These are phyloP conservation scores for Peltaster fructicola DNA, from an alignment of 2,329 filamentous ascomycete genomes.

Conservation along the genomic window DNA sequence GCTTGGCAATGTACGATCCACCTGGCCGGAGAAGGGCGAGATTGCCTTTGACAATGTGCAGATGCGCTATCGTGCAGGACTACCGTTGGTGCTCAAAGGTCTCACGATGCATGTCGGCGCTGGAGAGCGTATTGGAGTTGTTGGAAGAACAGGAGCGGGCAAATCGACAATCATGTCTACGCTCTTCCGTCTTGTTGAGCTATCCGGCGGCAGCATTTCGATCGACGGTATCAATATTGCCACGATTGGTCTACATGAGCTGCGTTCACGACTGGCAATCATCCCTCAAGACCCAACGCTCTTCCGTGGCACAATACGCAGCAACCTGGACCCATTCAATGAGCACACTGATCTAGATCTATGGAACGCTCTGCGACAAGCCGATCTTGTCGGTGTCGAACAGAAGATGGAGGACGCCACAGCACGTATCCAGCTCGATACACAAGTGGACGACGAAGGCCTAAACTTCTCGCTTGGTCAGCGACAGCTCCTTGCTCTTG, in stretches of 20 bases:
- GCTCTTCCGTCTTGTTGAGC: constrained; percentile 50
- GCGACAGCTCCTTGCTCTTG: constrained; percentile 86
- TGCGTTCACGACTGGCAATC: constrained; percentile 55
- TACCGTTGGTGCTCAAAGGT: constrained; percentile 32
- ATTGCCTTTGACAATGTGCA: constrained; percentile 33
- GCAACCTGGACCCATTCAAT: constrained; percentile 64
- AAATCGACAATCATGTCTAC: constrained; percentile 74
- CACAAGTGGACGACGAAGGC: constrained; percentile 77
- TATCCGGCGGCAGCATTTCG: constrained; percentile 29
- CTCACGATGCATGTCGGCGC: constrained; percentile 49
- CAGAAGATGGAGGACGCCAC: constrained; percentile 25
- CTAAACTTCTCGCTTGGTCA: constrained; percentile 92
- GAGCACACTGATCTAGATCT: constrained; percentile 63
- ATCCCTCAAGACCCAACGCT: constrained; percentile 75
- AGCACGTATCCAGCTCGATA: constrained; percentile 66
- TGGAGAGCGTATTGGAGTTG: constrained; percentile 65
- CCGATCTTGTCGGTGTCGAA: constrained; percentile 47
- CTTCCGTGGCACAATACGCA: constrained; percentile 63
- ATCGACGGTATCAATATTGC: constrained; percentile 42
- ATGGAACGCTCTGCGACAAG: constrained; percentile 61
- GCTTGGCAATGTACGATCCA: constrained; percentile 48
- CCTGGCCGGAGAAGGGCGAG: constrained; percentile 77
- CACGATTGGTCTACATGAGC: constrained; percentile 54
- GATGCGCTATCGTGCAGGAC: constrained; percentile 33
- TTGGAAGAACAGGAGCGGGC: constrained; percentile 65